Evolutionary conservation across 2,329 filamentous ascomycete species (phyloP), one percentile per base, ranked within the genome.

Genomic region (Aspergillus felis): DNA sequence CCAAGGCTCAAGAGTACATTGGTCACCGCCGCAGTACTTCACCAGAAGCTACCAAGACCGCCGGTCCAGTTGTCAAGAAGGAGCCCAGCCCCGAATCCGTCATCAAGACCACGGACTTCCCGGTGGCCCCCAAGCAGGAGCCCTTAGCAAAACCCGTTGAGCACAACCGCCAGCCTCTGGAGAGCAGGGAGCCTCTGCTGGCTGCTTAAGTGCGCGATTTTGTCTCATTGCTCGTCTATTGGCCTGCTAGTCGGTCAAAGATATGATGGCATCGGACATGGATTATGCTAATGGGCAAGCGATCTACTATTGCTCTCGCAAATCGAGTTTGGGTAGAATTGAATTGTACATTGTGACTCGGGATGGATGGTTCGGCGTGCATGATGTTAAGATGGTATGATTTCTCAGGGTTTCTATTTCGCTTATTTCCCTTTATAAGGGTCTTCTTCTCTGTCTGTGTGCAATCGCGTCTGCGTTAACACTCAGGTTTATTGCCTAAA

Each of bases 1-100:
- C 76, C 67, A 84, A 85, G 75, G 85, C 85, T 44, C 81, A 84
- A 66, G 83, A 83, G 61, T 77, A 79, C 65, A 79, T 84, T 51
- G 77, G 75, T 29, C 58, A 58, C 50, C 72, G 72, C 52, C 72
- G 69, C 32, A 72, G 71, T 48, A 61, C 63, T 25, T 71, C 72
- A 12, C 72, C 71, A 9, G 69, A 73, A 60, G 58, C 67, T 59
- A 54, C 65, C 60, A 74, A 72, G 64, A 60, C 55, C 14, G 49
- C 64, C n/a, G 58, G 56, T 50, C 60, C 64, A 7, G 62, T 66
- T 10, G 59, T 65, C 50, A 67, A 68, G 60, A 60, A 58, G 61
- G 68, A 73, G 51, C 64, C 78, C 54, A 77, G 77, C 66, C 64
- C 64, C 27, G 58, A 55, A 51, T 59, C 71, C 38, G 54, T 51